These are phyloP conservation scores for Spinacia oleracea DNA, from an alignment of 179 eudicot genomes.

Conservation along the genomic window DNA sequence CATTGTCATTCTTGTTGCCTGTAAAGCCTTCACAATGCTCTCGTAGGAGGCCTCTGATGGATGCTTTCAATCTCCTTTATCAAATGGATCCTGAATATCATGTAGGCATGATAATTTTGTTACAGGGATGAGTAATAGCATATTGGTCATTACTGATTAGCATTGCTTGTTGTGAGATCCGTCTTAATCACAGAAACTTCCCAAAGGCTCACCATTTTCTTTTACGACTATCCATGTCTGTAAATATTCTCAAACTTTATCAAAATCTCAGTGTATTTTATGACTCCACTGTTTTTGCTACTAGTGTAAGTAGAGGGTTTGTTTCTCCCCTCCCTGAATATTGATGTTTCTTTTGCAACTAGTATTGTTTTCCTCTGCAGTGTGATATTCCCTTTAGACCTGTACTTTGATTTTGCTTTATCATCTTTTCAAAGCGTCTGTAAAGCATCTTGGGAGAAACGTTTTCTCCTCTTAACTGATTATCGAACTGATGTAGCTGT, in stretches of 20 bases:
- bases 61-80: neutral
- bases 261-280: neutral
- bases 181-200: neutral
- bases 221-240: neutral
- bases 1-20: neutral
- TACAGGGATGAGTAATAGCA: neutral
- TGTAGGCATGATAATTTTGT: neutral
- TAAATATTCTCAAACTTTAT: neutral
- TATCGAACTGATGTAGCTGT: slow-evolving; percentile 12
- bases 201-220: neutral
- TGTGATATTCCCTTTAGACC: neutral
- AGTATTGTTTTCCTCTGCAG: neutral
- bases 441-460: neutral
- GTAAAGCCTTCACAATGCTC: neutral
- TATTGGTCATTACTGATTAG: neutral
- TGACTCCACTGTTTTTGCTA: neutral
- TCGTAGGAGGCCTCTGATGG: neutral
- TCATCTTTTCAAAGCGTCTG: neutral
- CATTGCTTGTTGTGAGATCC: neutral
- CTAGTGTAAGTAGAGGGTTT: neutral
- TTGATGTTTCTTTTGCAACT: neutral
- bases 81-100: neutral
- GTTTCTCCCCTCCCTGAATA: neutral
- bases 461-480: neutral
- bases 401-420: neutral